Evolutionary conservation across 345 rosid species (phyloP), one percentile per base, ranked within the genome.

Genomic region (Gossypium raimondii): DNA sequence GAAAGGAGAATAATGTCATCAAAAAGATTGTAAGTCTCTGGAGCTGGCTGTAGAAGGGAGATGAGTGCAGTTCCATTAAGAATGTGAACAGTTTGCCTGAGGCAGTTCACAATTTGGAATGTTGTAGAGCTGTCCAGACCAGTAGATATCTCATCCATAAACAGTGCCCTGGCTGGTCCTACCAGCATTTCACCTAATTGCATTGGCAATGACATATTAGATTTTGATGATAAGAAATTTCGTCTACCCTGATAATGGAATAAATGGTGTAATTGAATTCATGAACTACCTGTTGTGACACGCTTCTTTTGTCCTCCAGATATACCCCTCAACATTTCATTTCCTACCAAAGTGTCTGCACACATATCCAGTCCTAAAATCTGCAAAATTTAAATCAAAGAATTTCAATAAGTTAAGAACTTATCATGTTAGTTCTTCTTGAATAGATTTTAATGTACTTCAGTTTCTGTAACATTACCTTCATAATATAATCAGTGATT

Each of bases 221-320:
- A 74, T 62, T 63, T 70, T 34, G 59, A 57, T 65, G 43, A 55
- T 52, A 77, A 18, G 63, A 45, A 43, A 47, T 14, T 77, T 59
- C 44, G 34, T 45, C 18, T 75, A 75, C 66, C 44, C 25, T 63
- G 71, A 73, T 24, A 60, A 78, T 57, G 68, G 11, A 56, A 72
- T 41, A 7, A 56, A 12, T 56, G 47, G 16, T 1, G 44, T 13
- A 12, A 41, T 41, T 38, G 9, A 3, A 20, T 47, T 67, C 13
- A 22, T 22, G 12, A 22, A 22, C 51, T 67, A 67, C 71, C 98
- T 25, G 97, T 90, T 29, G 97, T 93, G 25, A 90, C 86, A 70
- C 98, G 92, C 76, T 90, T 92, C 83, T 79, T 89, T 79, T 92
- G 92, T 5, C 93, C 96, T 50, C 97, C 97, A 20, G 97, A 92